phyloP scores from a whole-genome alignment of 768 basidiomycete genomes.

The Candolleomyces eurysporus region DNA sequence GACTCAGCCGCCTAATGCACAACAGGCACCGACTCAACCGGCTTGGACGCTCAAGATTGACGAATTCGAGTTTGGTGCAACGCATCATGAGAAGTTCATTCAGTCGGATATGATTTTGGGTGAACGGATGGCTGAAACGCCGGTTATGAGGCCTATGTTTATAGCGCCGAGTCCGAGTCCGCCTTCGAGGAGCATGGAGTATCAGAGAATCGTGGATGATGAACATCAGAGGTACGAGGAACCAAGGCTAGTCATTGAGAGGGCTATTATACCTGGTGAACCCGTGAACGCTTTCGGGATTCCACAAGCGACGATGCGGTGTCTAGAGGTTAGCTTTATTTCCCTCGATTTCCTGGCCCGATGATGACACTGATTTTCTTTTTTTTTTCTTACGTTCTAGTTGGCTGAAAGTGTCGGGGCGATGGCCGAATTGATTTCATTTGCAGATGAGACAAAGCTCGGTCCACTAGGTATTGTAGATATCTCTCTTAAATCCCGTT shows the following conservation, averaged over 20 bases:
- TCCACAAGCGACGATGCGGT: conserved; percentile 86
- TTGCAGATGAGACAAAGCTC: conserved; percentile 48
- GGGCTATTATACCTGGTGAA: conserved; percentile 71
- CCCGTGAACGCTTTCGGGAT: conserved; percentile 89
- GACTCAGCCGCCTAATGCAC: conserved; percentile 23
- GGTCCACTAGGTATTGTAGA: conserved; percentile 65
- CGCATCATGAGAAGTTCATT: conserved; percentile 71
- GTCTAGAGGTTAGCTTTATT: conserved; percentile 61
- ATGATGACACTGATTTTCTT: conserved; percentile 9
- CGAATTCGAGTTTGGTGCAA: conserved; percentile 71
- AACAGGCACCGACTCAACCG: conserved; percentile 17
- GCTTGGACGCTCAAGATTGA: conserved; percentile 60
- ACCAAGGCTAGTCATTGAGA: conserved; percentile 56
- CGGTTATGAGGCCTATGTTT: conserved; percentile 12
- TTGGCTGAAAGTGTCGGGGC: conserved; percentile 80
- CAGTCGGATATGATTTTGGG: conserved; percentile 62
- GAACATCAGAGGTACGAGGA: conserved; percentile 63
- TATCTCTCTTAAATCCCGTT: background rate
- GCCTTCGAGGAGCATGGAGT: no score
- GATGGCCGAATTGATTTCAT: conserved; percentile 76
- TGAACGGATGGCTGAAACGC: conserved; percentile 38
- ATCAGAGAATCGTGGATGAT: conserved; percentile 35
- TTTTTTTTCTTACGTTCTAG: conserved; percentile 28
- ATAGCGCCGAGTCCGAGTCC: background rate
- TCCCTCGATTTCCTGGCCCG: background rate